Evolutionary conservation across 2,329 filamentous ascomycete genomes (phyloP).

Genomic region (Lecanoromycetidae sp.): DNA sequence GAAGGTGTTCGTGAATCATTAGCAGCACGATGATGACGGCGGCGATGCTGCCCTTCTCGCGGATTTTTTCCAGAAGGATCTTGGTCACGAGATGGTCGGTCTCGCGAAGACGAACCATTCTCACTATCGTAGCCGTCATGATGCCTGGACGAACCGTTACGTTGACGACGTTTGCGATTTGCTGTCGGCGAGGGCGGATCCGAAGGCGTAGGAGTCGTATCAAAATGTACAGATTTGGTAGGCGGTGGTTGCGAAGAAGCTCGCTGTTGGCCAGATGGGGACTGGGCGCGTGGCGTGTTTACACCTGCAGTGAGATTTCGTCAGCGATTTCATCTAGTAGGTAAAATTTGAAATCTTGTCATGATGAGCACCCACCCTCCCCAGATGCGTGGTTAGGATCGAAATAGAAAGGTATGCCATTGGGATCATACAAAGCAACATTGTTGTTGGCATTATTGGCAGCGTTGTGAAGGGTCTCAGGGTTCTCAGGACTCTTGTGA

Average conservation of each 20-base stretch:
- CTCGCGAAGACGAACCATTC: slow-evolving; percentile 6
- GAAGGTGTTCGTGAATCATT: slow-evolving; percentile 17
- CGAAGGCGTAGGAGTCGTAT: slow-evolving; percentile 15
- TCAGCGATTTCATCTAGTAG: slow-evolving; percentile 8
- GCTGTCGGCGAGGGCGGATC: slow-evolving; percentile 15
- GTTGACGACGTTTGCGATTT: slow-evolving; percentile 16
- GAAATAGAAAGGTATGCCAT: slow-evolving; percentile 16
- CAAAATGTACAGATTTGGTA: slow-evolving; percentile 17
- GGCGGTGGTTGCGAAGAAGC: slow-evolving; percentile 19
- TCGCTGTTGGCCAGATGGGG: slow-evolving; percentile 14
- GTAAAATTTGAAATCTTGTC: slow-evolving; percentile 7
- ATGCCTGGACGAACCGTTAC: slow-evolving; percentile 6
- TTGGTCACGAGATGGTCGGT: not conserved
- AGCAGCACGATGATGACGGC: slow-evolving; percentile 21
- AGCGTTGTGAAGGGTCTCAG: slow-evolving; percentile 22
- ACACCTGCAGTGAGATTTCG: slow-evolving; percentile 17
- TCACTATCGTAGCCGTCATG: slow-evolving; percentile 14
- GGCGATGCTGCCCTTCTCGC: slow-evolving; percentile 19
- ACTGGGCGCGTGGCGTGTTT: slow-evolving; percentile 16
- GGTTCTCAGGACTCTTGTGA: slow-evolving; percentile 19
- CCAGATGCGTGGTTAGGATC: slow-evolving; percentile 11
- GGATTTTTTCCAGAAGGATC: slow-evolving; percentile 9
- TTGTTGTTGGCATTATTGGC: slow-evolving; percentile 29
- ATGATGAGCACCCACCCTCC: slow-evolving; percentile 18
- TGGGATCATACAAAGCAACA: slow-evolving; percentile 16